phyloP scores from a whole-genome alignment of 2,329 filamentous ascomycete genomes.

The Exophiala xenobiotica region DNA sequence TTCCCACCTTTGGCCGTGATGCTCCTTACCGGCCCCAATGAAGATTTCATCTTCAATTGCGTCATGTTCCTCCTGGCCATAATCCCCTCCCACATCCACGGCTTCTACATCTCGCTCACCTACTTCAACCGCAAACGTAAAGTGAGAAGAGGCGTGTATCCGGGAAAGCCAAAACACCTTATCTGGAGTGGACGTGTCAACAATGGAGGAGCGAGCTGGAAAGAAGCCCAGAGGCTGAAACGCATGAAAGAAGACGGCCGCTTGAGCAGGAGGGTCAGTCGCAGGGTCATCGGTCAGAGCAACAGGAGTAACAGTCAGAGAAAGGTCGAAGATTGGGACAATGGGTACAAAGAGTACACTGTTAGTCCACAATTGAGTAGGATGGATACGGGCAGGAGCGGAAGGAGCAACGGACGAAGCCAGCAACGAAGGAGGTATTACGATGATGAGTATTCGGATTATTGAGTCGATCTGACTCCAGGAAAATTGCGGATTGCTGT shows the following conservation, averaged over 20 bases:
- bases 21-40: conserved; percentile 38
- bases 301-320: not conserved
- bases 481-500: not conserved
- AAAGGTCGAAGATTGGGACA: conserved; percentile 16
- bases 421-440: not conserved
- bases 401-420: not conserved
- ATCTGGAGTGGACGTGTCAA: conserved; percentile 39
- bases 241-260: conserved; percentile 23
- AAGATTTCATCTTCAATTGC: conserved; percentile 40
- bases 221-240: conserved; percentile 35
- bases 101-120: conserved; percentile 42
- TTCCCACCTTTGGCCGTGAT: conserved; percentile 41
- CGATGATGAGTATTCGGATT: not conserved
- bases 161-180: conserved; percentile 37
- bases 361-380: conserved; percentile 1
- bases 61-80: conserved; percentile 42
- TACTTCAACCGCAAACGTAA: conserved; percentile 42
- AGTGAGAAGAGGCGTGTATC: conserved; percentile 40
- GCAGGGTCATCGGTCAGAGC: not conserved
- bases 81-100: conserved; percentile 42
- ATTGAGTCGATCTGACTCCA: not conserved
- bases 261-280: conserved; percentile 12
- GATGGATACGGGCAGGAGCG: not conserved
- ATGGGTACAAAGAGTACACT: conserved; percentile 19
- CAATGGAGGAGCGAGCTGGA: conserved; percentile 39